These are phyloP conservation scores for Stropharia rugosoannulata DNA, from an alignment of 768 basidiomycete species.

Conservation along the genomic window DNA sequence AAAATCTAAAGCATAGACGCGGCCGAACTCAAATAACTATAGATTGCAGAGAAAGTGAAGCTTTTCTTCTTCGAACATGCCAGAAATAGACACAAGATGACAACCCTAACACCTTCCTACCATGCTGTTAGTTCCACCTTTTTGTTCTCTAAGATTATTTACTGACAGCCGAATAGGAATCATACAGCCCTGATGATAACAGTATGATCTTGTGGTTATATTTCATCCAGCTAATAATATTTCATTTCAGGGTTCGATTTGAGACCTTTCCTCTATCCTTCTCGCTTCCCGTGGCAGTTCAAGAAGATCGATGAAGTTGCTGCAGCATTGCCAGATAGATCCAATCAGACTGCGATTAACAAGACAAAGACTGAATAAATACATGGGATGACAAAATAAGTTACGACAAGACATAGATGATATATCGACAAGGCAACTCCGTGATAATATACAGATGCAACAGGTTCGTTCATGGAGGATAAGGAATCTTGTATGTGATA, in stretches of 20 bases:
- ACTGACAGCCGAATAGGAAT: constrained; percentile 58
- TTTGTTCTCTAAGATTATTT: not conserved
- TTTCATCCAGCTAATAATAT: constrained; percentile 13
- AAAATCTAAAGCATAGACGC: not conserved
- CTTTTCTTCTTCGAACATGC: constrained; percentile 97
- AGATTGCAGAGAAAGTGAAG: constrained; percentile 98
- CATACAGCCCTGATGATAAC: constrained; percentile 96
- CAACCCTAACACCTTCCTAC: constrained; percentile 89
- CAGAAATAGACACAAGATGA: constrained; percentile 98
- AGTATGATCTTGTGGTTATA: constrained; percentile 47
- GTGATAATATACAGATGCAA: constrained; percentile 17
- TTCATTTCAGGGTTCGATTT: constrained; percentile 78
- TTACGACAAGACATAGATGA: constrained; percentile 16
- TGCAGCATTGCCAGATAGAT: constrained; percentile 71
- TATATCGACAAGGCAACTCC: constrained; percentile 14
- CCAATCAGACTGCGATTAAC: constrained; percentile 34
- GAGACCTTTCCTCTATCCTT: constrained; percentile 94
- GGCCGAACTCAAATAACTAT: constrained; percentile 3
- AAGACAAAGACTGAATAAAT: constrained; percentile 47
- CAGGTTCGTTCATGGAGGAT: constrained; percentile 3
- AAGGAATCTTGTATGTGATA: not conserved
- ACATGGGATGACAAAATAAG: constrained; percentile 7
- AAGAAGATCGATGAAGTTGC: constrained; percentile 91
- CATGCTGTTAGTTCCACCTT: constrained; percentile 70
- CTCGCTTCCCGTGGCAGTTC: constrained; percentile 96